phyloP scores from a whole-genome alignment of 2,329 filamentous ascomycete species.

The Thermothelomyces thermophilus region DNA sequence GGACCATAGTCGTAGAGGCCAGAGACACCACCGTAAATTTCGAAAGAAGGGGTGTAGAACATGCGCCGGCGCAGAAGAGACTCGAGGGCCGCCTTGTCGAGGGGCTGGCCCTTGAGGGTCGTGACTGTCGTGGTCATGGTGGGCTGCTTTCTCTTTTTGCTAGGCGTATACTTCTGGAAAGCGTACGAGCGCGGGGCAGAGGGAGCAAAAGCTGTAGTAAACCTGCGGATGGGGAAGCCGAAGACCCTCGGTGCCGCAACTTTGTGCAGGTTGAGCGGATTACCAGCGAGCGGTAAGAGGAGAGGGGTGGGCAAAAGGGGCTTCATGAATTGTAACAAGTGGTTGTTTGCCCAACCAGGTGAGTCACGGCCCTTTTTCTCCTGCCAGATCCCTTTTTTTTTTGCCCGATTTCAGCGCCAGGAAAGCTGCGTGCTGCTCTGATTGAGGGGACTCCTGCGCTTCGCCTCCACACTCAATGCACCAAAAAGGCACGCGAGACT shows the following conservation, averaged over 20 bases:
- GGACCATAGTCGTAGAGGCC: conserved; percentile 93
- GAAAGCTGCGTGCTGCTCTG: conserved; percentile 15
- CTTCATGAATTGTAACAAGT: conserved; percentile 25
- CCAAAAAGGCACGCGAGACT: background rate
- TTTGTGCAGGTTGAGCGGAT: conserved; percentile 16
- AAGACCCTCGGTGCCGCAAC: conserved; percentile 13
- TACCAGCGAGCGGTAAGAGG: conserved; percentile 25
- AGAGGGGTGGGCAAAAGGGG: conserved; percentile 17
- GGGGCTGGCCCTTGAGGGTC: conserved; percentile 81
- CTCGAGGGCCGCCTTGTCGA: conserved; percentile 77
- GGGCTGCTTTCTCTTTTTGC: conserved; percentile 19
- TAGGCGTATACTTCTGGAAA: conserved; percentile 12
- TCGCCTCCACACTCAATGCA: conserved; percentile 13
- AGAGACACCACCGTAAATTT: conserved; percentile 85
- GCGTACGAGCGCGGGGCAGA: conserved; percentile 21
- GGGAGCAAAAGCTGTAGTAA: conserved; percentile 15
- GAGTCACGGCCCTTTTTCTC: conserved; percentile 24
- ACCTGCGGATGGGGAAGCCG: conserved; percentile 11
- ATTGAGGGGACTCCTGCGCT: conserved; percentile 12
- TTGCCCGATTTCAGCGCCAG: conserved; percentile 14
- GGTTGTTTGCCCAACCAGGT: conserved; percentile 21
- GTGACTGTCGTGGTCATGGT: conserved; percentile 52
- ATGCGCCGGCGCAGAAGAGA: conserved; percentile 78
- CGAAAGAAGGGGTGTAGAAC: conserved; percentile 94
- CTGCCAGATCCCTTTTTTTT: conserved; percentile 16